Evolutionary conservation across 371 early-diverging fungal genomes (phyloP).

Genomic region (Rozella allomycis): DNA sequence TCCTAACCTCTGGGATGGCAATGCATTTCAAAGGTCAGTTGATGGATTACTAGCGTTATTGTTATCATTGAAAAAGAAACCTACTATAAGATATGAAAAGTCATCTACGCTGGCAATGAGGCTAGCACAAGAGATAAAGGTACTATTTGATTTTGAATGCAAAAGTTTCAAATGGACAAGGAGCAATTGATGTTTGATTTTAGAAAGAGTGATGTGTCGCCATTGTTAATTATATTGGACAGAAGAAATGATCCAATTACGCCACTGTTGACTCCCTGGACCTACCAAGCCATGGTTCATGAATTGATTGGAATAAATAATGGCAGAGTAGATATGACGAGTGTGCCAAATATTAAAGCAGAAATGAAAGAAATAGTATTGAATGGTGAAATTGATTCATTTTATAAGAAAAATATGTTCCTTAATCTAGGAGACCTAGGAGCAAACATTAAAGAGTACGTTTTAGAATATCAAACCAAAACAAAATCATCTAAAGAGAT

Average conservation of each 20-base stretch:
- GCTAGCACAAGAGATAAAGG: constrained; percentile 56
- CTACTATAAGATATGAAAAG: constrained; percentile 64
- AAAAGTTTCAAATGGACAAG: constrained; percentile 45
- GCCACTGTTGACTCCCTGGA: constrained; percentile 92
- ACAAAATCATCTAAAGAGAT: constrained; percentile 58
- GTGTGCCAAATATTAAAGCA: constrained; percentile 27
- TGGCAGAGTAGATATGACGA: constrained; percentile 71
- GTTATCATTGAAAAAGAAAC: constrained; percentile 67
- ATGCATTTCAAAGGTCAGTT: constrained; percentile 43
- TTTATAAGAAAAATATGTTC: constrained; percentile 66
- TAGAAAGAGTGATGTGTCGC: constrained; percentile 51
- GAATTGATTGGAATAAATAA: constrained; percentile 84
- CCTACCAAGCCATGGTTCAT: constrained; percentile 97
- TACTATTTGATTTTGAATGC: constrained; percentile 11
- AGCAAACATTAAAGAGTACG: constrained; percentile 71
- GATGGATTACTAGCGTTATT: constrained; percentile 55
- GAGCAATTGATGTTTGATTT: constrained; percentile 67
- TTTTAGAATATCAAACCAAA: constrained; percentile 71
- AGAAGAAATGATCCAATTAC: constrained; percentile 91
- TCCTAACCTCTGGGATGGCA: constrained; percentile 41
- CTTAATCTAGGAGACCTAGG: constrained; percentile 85
- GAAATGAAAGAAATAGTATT: constrained; percentile 54
- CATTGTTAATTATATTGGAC: constrained; percentile 74
- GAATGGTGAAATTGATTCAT: constrained; percentile 52
- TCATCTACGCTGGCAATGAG: constrained; percentile 51